These are phyloP conservation scores for Didymella exigua DNA, from an alignment of 2,329 filamentous ascomycete species.

Conservation along the genomic window DNA sequence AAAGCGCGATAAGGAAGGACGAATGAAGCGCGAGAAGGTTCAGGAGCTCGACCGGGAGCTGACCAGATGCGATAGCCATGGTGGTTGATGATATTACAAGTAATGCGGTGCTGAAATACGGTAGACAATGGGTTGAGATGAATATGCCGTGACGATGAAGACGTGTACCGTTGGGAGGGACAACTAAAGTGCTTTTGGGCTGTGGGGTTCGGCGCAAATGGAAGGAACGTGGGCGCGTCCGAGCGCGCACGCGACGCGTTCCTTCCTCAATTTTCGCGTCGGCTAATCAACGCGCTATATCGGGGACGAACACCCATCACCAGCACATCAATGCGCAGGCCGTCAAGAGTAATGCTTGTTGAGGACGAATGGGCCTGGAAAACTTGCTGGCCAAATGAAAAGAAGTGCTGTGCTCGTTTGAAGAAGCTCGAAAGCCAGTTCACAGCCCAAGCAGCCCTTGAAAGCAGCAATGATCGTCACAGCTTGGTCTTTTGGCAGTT, in stretches of 20 bases:
- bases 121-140: slow-evolving; percentile 8
- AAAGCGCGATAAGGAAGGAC: slow-evolving; percentile 57
- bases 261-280: slow-evolving; percentile 15
- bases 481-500: no score
- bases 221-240: slow-evolving; percentile 32
- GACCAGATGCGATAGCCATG: slow-evolving; percentile 40
- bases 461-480: no score
- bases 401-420: no score
- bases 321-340: background rate
- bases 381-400: background rate
- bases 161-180: slow-evolving; percentile 18
- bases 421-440: no score
- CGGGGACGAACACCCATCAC: background rate
- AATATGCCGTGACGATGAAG: slow-evolving; percentile 17
- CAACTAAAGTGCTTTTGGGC: slow-evolving; percentile 31
- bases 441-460: no score
- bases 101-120: slow-evolving; percentile 26
- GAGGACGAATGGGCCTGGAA: no score
- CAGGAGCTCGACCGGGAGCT: slow-evolving; percentile 51
- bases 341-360: background rate
- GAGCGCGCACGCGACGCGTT: slow-evolving; percentile 35
- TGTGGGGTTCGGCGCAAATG: slow-evolving; percentile 38
- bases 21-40: slow-evolving; percentile 54
- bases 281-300: slow-evolving; percentile 31
- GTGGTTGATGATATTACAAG: slow-evolving; percentile 25